Percentiles rank a stretch among this genome's conserved stretches.
Conservation (phyloP, 2,329 filamentous ascomycete species). For the Apiospora aurea region DNA sequence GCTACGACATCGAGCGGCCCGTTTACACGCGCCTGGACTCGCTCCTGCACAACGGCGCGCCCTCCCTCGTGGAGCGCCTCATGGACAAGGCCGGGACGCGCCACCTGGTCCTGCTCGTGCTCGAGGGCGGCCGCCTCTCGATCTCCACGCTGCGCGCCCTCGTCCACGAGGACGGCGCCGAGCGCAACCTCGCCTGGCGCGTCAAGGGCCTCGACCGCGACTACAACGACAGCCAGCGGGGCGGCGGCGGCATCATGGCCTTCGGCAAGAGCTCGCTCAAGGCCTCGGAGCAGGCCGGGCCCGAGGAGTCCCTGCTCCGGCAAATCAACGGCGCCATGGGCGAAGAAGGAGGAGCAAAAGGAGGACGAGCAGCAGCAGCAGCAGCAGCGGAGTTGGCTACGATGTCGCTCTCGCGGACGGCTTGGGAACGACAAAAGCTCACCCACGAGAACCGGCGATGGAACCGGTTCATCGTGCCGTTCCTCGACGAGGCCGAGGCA, state of each 20-base stretch:
- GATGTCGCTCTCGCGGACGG: background rate
- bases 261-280: constrained; percentile 40
- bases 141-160: constrained; percentile 44
- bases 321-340: constrained; percentile 14
- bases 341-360: background rate
- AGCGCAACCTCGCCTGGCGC: constrained; percentile 50
- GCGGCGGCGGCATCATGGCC: constrained; percentile 36
- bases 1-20: constrained; percentile 34
- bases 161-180: constrained; percentile 51
- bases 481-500: constrained; percentile 61
- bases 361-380: background rate
- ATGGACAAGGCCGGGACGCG: constrained; percentile 32
- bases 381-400: background rate
- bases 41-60: constrained; percentile 29
- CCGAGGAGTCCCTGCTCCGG: constrained; percentile 13
- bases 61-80: constrained; percentile 36
- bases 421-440: background rate
- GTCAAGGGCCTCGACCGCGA: constrained; percentile 36
- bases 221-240: constrained; percentile 9
- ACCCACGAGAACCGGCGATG: constrained; percentile 44
- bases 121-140: constrained; percentile 46
- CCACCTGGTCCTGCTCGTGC: constrained; percentile 45
- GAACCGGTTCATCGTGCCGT: constrained; percentile 60
- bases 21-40: constrained; percentile 26
- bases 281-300: constrained; percentile 1